phyloP scores from a whole-genome alignment of 331 rosid species.

The Acacia pycnantha region DNA sequence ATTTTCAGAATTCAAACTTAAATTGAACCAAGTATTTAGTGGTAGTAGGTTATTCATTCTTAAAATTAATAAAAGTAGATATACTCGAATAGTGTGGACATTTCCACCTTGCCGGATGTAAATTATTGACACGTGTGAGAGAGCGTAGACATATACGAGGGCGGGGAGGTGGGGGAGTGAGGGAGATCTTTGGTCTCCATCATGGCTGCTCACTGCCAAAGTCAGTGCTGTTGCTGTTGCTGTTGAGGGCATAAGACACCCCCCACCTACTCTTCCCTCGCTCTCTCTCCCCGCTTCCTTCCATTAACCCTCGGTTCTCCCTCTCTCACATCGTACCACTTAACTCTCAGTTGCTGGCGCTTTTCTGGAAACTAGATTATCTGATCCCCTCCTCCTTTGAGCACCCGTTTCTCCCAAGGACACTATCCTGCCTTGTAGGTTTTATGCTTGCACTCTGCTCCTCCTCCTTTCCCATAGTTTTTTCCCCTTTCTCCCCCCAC shows the following conservation, averaged over 20 bases:
- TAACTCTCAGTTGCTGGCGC: conserved; percentile 44
- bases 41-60: too few species aligned
- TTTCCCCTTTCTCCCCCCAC: too few species aligned
- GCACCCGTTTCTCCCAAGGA: conserved; percentile 18
- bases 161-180: conserved; percentile 34
- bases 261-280: neutral
- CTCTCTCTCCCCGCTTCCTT: neutral
- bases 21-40: too few species aligned
- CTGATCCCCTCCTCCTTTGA: neutral
- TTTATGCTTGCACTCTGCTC: conserved; percentile 7
- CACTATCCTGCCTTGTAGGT: neutral
- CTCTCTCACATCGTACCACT: neutral
- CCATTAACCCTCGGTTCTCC: conserved; percentile 42
- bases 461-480: neutral
- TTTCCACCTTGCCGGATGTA: neutral
- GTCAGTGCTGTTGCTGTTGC: conserved; percentile 59
- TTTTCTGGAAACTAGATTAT: conserved; percentile 39
- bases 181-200: conserved; percentile 57
- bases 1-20: too few species aligned
- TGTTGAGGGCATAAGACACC: conserved; percentile 36
- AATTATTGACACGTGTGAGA: neutral
- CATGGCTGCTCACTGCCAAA: conserved; percentile 66
- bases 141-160: neutral
- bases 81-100: neutral
- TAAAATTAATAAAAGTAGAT: too few species aligned